phyloP scores from a whole-genome alignment of 768 basidiomycete species.

The Naganishia kalamii region DNA sequence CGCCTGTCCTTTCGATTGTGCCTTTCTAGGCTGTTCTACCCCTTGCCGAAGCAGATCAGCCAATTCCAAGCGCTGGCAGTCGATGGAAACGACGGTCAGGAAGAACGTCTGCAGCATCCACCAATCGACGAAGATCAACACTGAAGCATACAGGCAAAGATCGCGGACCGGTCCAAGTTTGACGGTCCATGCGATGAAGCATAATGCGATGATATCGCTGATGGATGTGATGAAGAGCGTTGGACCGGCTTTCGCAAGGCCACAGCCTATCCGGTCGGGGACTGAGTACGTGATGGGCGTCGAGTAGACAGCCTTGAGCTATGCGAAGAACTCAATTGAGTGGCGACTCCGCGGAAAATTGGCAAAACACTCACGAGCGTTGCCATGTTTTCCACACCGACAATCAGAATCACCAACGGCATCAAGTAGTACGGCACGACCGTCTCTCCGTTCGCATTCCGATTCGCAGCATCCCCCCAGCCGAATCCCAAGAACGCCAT shows the following conservation, averaged over 20 bases:
- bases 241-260: conserved; percentile 79
- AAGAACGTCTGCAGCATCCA: conserved; percentile 67
- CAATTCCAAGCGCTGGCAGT: conserved; percentile 85
- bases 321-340: conserved; percentile 21
- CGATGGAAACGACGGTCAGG: conserved; percentile 63
- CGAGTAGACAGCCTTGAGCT: conserved; percentile 34
- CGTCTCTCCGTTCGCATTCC: conserved; percentile 15
- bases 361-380: conserved; percentile 60
- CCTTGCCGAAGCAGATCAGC: conserved; percentile 78
- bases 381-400: conserved; percentile 97
- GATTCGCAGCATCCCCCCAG: not conserved
- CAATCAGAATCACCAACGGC: conserved; percentile 88
- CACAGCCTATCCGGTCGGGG: conserved; percentile 85
- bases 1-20: not conserved
- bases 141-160: conserved; percentile 87
- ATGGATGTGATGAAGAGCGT: conserved; percentile 89
- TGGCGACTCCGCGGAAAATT: not conserved
- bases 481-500: conserved; percentile 73
- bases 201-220: conserved; percentile 73
- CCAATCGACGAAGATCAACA: conserved; percentile 94
- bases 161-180: conserved; percentile 72
- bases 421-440: conserved; percentile 55
- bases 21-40: conserved; percentile 37
- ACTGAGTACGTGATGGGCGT: conserved; percentile 37
- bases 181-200: conserved; percentile 66